Base-by-base conservation (phyloP, 2,329 filamentous ascomycete genomes). In the Arthrobotrys sphaeroides region DNA sequence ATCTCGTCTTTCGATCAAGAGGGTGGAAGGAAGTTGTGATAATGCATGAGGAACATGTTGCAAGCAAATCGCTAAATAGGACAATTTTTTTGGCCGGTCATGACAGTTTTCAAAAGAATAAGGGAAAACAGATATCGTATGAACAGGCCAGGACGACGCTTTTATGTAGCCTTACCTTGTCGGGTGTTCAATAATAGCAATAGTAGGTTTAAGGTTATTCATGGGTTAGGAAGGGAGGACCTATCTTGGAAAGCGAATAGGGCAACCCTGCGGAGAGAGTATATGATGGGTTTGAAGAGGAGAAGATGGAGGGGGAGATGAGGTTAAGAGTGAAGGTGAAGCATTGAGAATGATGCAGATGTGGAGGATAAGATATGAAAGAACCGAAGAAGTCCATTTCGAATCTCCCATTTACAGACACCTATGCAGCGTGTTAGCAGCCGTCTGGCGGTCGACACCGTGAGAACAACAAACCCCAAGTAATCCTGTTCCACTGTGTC, bases 81-180 rank as follows among this genome's bases (percentile, higher is more conserved):
- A 75, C 64, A 75, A 69, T 57, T 55, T n/a, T n/a, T n/a, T 55
- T 65, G 72, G 59, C 72, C 65, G 51, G 64, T 64, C 57, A 49
- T 65, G 64, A 53, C 31, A 38, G 51, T 38, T 55, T 31, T 1
- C n/a, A 49, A 33, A 51, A 24, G n/a, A 36, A 12, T n/a, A n/a
- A n/a, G n/a, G n/a, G 47, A 60, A 28, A 40, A 59, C 59, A 59
- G 40, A 75, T 64, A 47, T 64, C 62, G 20, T 68, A 49, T 68
- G 64, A 60, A 67, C 57, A 64, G 72, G 64, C 38, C 64, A 43
- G 16, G 38, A 75, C 64, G 59, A 64, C 69, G 69, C 61, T 67
- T 74, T 59, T 65, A 64, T 64, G 47, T 65, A 57, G 57, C 64
- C 72, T 75, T 75, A 75, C 72, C 72, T 75, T 75, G 13, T 69